Base-by-base conservation (phyloP, 169 alveolate species). In the Plasmodium inui region DNA sequence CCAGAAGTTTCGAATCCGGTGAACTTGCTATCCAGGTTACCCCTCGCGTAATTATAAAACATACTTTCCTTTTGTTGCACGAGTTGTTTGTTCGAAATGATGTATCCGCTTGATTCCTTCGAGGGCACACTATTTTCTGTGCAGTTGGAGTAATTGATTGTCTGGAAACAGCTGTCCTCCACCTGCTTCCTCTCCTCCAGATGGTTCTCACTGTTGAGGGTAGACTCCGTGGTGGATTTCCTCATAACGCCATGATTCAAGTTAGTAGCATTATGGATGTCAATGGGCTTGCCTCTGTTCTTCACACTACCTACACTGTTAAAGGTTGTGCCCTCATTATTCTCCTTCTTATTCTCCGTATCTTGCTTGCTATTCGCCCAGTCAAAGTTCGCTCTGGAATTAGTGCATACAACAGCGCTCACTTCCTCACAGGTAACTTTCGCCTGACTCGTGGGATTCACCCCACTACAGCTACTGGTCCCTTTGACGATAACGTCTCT, bases 261-360 rank as follows among this genome's bases (percentile, higher is more conserved):
- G 34, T 7, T 67, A 22, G 7, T 10, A 19, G 2, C 37, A 19
- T 44, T 82, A 34, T 50, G n/a, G 57, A 32, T 55, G 28, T 44
- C 71, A n/a, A 19, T 79, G 50, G 39, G 32, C 32, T 19, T 67
- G 14, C 61, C 28, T 8, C 72, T 83, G 46, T 34, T 83, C 19
- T 61, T 19, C 30, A 61, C 72, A 70, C 28, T 67, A 34, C 14
- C 46, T 57, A 61, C 14, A 83, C 46, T 8, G 50, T 32, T 83
- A 83, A 30, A 34, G 4, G 41, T 5, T 19, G 44, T 61, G 67
- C 41, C 73, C 37, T 61, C 39, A 82, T 57, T 30, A 81, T 53
- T 83, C 37, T 83, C 41, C 28, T 61, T 83, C 30, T 61, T 46
- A n/a, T n/a, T 83, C 41, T 83, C 91, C n/a, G 5, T 61, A 83